Evolutionary conservation across 1,284 basidiomycete genomes (phyloP).

Genomic region (Irpex lacteus): DNA sequence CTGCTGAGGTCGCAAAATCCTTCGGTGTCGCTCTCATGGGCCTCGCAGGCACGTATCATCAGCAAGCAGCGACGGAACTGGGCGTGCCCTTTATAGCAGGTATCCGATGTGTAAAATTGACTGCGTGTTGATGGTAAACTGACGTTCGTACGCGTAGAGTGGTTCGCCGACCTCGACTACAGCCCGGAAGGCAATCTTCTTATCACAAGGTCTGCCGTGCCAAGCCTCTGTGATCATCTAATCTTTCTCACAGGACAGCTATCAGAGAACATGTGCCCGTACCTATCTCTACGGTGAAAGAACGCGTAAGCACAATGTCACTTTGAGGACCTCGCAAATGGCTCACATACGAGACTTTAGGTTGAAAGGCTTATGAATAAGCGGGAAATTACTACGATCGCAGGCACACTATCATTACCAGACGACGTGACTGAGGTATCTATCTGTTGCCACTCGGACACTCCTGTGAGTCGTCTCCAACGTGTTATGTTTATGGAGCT

Average conservation of each 20-base stretch:
- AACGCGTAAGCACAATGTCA: slow-evolving; percentile 35
- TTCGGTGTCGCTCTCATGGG: slow-evolving; percentile 58
- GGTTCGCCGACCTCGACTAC: slow-evolving; percentile 64
- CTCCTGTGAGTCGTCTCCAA: slow-evolving; percentile 41
- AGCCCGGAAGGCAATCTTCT: slow-evolving; percentile 49
- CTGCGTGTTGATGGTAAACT: neutral
- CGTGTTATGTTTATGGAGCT: neutral
- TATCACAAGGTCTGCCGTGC: slow-evolving; percentile 46
- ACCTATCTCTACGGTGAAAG: slow-evolving; percentile 37
- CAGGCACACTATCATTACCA: slow-evolving; percentile 42
- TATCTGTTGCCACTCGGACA: slow-evolving; percentile 66
- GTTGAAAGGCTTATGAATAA: slow-evolving; percentile 40
- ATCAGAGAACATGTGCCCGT: slow-evolving; percentile 51
- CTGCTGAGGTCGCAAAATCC: slow-evolving; percentile 46
- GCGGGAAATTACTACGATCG: slow-evolving; percentile 45
- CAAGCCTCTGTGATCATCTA: neutral
- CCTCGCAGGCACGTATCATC: slow-evolving; percentile 59
- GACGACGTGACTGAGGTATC: slow-evolving; percentile 46
- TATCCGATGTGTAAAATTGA: slow-evolving; percentile 19
- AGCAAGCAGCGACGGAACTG: slow-evolving; percentile 47
- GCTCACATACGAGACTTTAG: slow-evolving; percentile 25
- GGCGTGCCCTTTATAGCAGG: slow-evolving; percentile 59
- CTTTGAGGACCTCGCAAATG: neutral
- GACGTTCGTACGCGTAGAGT: slow-evolving; percentile 37
- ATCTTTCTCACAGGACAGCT: neutral